Evolutionary conservation across 805 yeast species (phyloP), one percentile per base, ranked within the genome.

Genomic region (Wickerhamomyces silvicola): DNA sequence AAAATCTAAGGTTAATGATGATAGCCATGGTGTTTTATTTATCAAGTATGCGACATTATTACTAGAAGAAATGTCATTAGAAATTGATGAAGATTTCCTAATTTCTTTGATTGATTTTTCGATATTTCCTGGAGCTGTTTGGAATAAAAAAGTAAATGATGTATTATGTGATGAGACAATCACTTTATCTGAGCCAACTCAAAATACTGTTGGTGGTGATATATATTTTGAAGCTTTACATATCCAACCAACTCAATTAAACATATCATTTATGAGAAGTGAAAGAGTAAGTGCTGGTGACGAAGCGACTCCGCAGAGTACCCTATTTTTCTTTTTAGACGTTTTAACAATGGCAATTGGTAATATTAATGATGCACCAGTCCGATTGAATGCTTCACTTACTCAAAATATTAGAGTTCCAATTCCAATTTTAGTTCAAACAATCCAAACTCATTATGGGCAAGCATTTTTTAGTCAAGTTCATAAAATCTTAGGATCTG

Each of bases 291-390:
- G 77, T 50, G 77, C 72, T 5, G 82, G 75, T 34, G 85, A 78
- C 34, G 70, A 70, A 22, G 70, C 78, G 10, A 60, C 71, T 3
- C 62, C 82, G 3, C 78, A 75, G 28, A 80, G 78, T 42, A 66
- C 92, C 0, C 53, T 88, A 30, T 72, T 80, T 71, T 81, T 83
- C 54, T 75, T 86, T 41, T 66, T 85, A 43, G 86, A 92, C 54
- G 78, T 90, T 23, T 63, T 92, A 38, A 87, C 97, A 0, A 88
- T 90, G 97, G 95, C 98, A 0, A 75, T 92, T 41, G 98, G 97
- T 17, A 92, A 90, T 54, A 84, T 94, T 38, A 90, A 90, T 52
- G 97, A 92, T 57, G 98, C 99, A 0, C 97, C 97, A 1, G 83
- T 92, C 27, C 74, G 81, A 48, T 62, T 92, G 53, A 86, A 90